Evolutionary conservation across 2,329 filamentous ascomycete species (phyloP), one percentile per base, ranked within the genome.

Genomic region (Lachnellula hyalina): DNA sequence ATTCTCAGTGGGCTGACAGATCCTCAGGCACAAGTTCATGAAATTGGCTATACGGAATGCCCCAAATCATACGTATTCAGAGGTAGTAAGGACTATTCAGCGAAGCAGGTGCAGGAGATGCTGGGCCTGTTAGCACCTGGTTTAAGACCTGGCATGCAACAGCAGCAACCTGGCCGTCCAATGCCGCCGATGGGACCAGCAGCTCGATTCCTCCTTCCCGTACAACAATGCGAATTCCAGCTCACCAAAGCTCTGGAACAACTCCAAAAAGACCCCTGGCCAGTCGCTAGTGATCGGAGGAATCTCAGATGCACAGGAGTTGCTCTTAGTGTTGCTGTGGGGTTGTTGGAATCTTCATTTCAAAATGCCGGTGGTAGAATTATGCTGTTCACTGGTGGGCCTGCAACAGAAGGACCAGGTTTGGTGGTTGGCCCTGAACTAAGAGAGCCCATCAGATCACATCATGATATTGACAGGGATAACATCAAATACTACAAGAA

Each of bases 401-500:
- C 94, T 51, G 91, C 92, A 41, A 99, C 94, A 0, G 94, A 99
- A 73, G 94, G 94, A 1, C 94, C 94, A 11, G 94, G 94, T 58
- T 91, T 96, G 82, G 94, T 99, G 34, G 94, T 99, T 69, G 92
- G 92, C 2, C 90, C 94, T 23, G 94, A 99, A 74, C 77, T 99
- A 62, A 88, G 93, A 71, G 94, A 99, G 71, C 91, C 95, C 9
- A 97, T 99, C 62, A 87, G 94, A 68, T 97, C 93, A 42, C 94
- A 99, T 74, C 94, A 99, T 73, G 94, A 99, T 68, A 99, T 99
- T 72, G 94, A 99, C 71, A 85, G 92, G 55, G 94, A 99, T 73
- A 96, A 96, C 71, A 96, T 96, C 76, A 99, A 99, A 74, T 96
- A 97, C 75, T 97, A 96, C 77, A 99, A 99, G 80, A 99, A 99